Evolutionary conservation across 441 rosid genomes (phyloP), one percentile per base, ranked within the genome.

Genomic region (Gossypium gossypioides): DNA sequence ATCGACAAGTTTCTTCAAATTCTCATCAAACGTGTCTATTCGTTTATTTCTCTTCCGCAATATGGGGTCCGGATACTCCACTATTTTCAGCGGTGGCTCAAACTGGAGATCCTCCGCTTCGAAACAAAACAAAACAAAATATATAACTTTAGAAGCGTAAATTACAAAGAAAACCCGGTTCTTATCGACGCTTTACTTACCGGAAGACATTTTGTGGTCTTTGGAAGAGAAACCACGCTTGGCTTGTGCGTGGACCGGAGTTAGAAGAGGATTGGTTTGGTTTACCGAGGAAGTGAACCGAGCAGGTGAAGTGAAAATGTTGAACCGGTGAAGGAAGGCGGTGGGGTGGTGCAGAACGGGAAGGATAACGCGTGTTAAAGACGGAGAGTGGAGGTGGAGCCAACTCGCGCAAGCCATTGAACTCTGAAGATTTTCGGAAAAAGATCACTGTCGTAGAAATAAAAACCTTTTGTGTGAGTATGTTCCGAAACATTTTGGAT

Each of bases 1-100:
- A 76, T 86, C 84, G 15, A 81, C 97, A 72, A 94, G 69, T 59
- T 85, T 87, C 87, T 77, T 90, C 84, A 94, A 80, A 79, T 86
- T 86, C 64, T 89, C 88, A 68, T 88, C 93, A 59, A 92, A 92
- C 12, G 84, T 75, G 67, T 73, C 82, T 71, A 94, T 84, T 75
- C 84, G 81, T 83, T 88, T 94, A 84, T 84, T 89, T 71, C 77
- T 90, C 75, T 88, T 88, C 51, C 97, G 80, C 83, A 94, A 52
- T 74, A 79, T 73, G 7, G 97, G 97, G 77, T 92, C 88, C 25
- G 99, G 99, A 83, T 94, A 94, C 84, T 88, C 84, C 72, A 90
- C 89, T 13, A 94, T 86, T 79, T 82, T 83, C 40, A 92, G 78
- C 22, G 99, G 97, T 67, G 83, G 56, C 79, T 89, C 93, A 63